phyloP scores from a whole-genome alignment of 2,329 filamentous ascomycete species.

The Westerdykella aurantiaca region DNA sequence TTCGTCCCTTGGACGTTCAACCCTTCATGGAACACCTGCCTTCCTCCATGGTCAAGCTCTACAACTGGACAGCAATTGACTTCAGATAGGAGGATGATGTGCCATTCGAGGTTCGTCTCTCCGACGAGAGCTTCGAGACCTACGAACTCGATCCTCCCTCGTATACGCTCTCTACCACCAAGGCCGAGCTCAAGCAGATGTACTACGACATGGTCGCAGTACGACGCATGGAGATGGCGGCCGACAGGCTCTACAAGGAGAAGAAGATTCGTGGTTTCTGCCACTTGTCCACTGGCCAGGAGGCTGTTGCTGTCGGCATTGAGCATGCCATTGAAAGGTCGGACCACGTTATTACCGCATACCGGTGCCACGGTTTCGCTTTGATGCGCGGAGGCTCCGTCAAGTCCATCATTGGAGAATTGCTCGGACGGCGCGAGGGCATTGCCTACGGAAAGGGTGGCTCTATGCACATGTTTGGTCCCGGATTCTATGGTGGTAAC shows the following conservation, averaged over 20 bases:
- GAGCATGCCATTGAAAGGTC: slow-evolving; percentile 88
- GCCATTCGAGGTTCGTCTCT: slow-evolving; percentile 85
- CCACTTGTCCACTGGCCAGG: slow-evolving; percentile 94
- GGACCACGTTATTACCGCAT: slow-evolving; percentile 95
- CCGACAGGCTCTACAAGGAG: slow-evolving; percentile 98
- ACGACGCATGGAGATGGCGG: slow-evolving; percentile 99
- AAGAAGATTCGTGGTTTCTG: slow-evolving; percentile 99
- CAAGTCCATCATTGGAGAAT: slow-evolving; percentile 90
- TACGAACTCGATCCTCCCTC: slow-evolving; percentile 96
- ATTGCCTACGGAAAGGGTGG: slow-evolving; percentile 99
- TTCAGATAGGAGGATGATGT: slow-evolving; percentile 76
- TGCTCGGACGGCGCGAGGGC: slow-evolving; percentile 89
- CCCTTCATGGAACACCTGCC: neutral
- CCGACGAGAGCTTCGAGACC: slow-evolving; percentile 98
- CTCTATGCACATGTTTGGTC: slow-evolving; percentile 99
- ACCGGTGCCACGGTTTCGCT: slow-evolving; percentile 98
- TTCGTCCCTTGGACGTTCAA: neutral
- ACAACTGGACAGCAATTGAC: slow-evolving; percentile 14
- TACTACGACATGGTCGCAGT: slow-evolving; percentile 96
- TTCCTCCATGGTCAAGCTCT: neutral
- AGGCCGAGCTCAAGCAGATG: slow-evolving; percentile 98
- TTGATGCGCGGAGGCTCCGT: slow-evolving; percentile 90
- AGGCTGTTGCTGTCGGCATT: slow-evolving; percentile 94
- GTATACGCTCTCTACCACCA: slow-evolving; percentile 88
- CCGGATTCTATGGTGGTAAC: slow-evolving; percentile 97